Conservation (phyloP, 73 alveolate species). For the Uronychia setigera region DNA sequence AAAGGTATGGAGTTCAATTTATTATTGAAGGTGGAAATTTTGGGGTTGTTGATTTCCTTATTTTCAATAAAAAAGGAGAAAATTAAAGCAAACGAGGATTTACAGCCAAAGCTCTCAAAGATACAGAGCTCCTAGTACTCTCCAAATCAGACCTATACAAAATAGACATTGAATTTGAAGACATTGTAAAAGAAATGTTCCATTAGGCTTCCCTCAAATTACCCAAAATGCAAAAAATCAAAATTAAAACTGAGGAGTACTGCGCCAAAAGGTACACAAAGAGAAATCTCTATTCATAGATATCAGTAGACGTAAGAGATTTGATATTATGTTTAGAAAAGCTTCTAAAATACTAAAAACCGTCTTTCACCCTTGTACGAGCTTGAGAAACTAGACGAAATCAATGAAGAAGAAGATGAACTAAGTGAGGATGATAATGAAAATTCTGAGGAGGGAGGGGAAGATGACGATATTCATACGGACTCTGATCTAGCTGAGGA, state of each 20-base stretch:
- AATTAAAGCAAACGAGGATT: conserved; percentile 29
- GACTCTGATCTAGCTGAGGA: neutral
- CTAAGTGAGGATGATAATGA: neutral
- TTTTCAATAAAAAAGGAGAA: conserved; percentile 22
- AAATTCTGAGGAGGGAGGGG: neutral
- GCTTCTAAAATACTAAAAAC: too few relatives aligned
- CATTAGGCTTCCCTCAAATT: conserved; percentile 30
- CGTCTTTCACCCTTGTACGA: neutral
- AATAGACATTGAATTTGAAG: conserved; percentile 36
- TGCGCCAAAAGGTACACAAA: neutral
- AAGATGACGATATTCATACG: conserved; percentile 1
- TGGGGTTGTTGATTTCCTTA: conserved; percentile 56
- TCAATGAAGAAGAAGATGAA: conserved; percentile 2
- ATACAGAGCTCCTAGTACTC: neutral
- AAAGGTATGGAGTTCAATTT: conserved; percentile 14
- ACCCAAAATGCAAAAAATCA: conserved; percentile 13
- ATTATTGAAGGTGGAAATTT: conserved; percentile 13
- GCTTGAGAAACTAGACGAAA: neutral
- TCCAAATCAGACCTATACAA: conserved; percentile 12
- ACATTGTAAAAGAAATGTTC: conserved; percentile 16
- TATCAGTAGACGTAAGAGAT: too few relatives aligned
- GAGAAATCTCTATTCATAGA: neutral
- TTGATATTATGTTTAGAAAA: too few relatives aligned
- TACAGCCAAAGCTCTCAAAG: conserved; percentile 37
- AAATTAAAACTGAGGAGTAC: conserved; percentile 3